Base-by-base conservation (phyloP, 2,329 filamentous ascomycete species). In the Aspergillus fumigatus region DNA sequence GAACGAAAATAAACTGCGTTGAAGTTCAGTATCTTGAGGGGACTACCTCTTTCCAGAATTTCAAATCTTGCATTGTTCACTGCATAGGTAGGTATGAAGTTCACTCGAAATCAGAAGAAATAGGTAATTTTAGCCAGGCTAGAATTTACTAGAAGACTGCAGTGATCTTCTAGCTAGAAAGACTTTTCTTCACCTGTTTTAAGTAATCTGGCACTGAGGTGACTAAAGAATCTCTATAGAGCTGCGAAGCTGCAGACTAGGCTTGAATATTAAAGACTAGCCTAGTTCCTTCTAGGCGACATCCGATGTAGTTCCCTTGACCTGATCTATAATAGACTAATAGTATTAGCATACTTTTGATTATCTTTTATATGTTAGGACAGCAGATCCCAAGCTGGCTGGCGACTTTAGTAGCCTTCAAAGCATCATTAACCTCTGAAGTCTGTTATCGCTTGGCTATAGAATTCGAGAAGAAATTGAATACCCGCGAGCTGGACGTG, bases 91-190 rank as follows among this genome's bases (percentile, higher is more conserved):
- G 21, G 27, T 23, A 49, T 62, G 32, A 65, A 65, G 45, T 63
- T 63, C n/a, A 43, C 50, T 61, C 65, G 65, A 40, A 66, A 67
- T 17, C 51, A 50, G 35, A 65, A 35, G 55, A 64, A 68, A 23
- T 55, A 35, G 8, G 57, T 48, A 32, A 32, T 11, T 32, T 32
- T 10, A 1, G 3, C 29, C 11, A 9, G 52, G 26, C 53, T 55
- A 21, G 62, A 62, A 17, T 57, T 48, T 11, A 55, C 51, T 10
- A 61, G 66, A 17, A 67, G 53, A 2, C 60, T 54, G 53, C 57
- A 66, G 45, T 59, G 57, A 59, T 64, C 61, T 21, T 65, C 64
- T 27, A 68, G 61, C 56, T 55, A 68, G 54, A 65, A 61, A 27
- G 59, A 61, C 43, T 51, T 38, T 32, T 52, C 57, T 47, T 56